Conservation (phyloP, 1,139 yeast species). For the Nakaseomyces uthaithaninus region DNA sequence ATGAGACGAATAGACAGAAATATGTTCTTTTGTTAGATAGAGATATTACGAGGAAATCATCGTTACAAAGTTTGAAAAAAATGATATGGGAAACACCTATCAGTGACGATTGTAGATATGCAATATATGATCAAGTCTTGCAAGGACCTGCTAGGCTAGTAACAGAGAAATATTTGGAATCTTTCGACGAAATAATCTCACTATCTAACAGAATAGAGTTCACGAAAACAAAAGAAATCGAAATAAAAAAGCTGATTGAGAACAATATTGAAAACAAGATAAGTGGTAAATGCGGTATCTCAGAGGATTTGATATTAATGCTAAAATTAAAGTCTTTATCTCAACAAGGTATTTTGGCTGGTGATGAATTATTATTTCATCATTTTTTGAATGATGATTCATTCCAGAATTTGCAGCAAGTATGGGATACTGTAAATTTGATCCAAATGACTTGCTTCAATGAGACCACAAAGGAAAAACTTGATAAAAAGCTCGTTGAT, state of each 20-base stretch:
- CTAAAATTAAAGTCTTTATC: slow-evolving; percentile 29
- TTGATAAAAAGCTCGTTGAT: slow-evolving; percentile 24
- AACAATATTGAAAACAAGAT: slow-evolving; percentile 17
- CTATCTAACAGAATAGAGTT: slow-evolving; percentile 27
- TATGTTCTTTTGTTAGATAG: slow-evolving; percentile 26
- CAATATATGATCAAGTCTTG: slow-evolving; percentile 30
- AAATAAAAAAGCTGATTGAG: slow-evolving; percentile 26
- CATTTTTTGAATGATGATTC: slow-evolving; percentile 24
- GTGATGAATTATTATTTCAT: slow-evolving; percentile 29
- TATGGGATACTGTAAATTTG: slow-evolving; percentile 30
- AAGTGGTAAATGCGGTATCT: slow-evolving; percentile 15
- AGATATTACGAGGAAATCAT: slow-evolving; percentile 32
- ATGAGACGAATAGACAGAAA: slow-evolving; percentile 33
- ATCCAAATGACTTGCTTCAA: slow-evolving; percentile 31
- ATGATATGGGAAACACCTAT: slow-evolving; percentile 37
- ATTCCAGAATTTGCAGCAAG: slow-evolving; percentile 16
- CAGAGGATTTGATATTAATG: slow-evolving; percentile 20
- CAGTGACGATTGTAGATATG: slow-evolving; percentile 32
- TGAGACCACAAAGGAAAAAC: slow-evolving; percentile 26
- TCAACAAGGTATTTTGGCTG: slow-evolving; percentile 26
- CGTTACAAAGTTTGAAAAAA: slow-evolving; percentile 35
- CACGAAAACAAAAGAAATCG: slow-evolving; percentile 26
- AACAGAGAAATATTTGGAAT: slow-evolving; percentile 27
- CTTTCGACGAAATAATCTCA: slow-evolving; percentile 26
- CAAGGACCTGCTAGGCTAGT: slow-evolving; percentile 24